Evolutionary conservation across 768 basidiomycete species (phyloP).

Genomic region (Postia placenta): DNA sequence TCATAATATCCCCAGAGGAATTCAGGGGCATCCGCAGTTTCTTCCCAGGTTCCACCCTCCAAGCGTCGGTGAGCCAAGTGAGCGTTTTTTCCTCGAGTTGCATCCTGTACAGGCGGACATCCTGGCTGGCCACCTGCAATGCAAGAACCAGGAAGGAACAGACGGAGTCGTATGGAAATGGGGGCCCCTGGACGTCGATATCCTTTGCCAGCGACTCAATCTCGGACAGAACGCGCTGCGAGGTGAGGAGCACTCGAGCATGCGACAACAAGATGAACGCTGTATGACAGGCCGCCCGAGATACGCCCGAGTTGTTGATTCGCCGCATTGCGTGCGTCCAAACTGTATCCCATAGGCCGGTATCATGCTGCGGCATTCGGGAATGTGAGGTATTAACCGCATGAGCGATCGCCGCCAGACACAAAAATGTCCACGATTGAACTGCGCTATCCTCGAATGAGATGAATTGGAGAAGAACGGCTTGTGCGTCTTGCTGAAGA

Average conservation of each 20-base stretch:
- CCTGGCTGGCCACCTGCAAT: slow-evolving; percentile 67
- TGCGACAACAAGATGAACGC: slow-evolving; percentile 48
- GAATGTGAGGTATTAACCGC: slow-evolving; percentile 28
- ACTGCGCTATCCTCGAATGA: slow-evolving; percentile 54
- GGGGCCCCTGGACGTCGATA: slow-evolving; percentile 86
- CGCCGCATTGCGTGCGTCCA: slow-evolving; percentile 84
- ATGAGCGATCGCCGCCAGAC: slow-evolving; percentile 65
- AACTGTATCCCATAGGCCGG: slow-evolving; percentile 65
- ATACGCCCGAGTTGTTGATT: slow-evolving; percentile 57
- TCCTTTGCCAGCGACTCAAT: slow-evolving; percentile 78
- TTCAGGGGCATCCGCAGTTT: slow-evolving; percentile 43
- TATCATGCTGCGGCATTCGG: slow-evolving; percentile 12
- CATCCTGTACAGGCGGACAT: slow-evolving; percentile 79
- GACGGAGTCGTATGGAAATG: slow-evolving; percentile 83
- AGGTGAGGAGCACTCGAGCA: slow-evolving; percentile 39
- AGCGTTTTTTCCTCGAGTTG: slow-evolving; percentile 84
- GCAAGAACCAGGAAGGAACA: slow-evolving; percentile 74
- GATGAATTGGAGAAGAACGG: slow-evolving; percentile 53
- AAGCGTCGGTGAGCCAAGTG: slow-evolving; percentile 73
- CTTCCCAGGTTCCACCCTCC: slow-evolving; percentile 38
- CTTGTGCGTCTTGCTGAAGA: slow-evolving; percentile 51
- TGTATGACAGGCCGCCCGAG: slow-evolving; percentile 74
- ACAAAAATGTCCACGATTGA: slow-evolving; percentile 85
- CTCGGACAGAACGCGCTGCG: slow-evolving; percentile 58
- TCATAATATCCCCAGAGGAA: slow-evolving; percentile 54